Evolutionary conservation across 345 rosid genomes (phyloP).

Genomic region (Ceriops decandra): DNA sequence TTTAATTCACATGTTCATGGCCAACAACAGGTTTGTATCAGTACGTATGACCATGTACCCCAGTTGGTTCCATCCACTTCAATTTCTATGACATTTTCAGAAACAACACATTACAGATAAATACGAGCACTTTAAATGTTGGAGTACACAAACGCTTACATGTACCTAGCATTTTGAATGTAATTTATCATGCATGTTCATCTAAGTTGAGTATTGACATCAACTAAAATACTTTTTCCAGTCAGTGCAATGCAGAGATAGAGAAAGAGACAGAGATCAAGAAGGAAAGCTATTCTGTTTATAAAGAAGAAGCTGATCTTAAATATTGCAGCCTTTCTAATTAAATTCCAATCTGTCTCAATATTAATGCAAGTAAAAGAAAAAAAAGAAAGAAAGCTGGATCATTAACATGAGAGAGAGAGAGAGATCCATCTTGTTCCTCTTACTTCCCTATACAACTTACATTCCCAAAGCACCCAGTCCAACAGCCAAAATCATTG

Average conservation of each 20-base stretch:
- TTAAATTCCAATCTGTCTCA: slow-evolving; percentile 22
- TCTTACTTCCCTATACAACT: slow-evolving; percentile 25
- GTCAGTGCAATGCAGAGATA: neutral
- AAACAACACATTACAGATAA: neutral
- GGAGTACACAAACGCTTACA: no score
- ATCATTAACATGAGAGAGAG: neutral
- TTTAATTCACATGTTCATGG: slow-evolving; percentile 14
- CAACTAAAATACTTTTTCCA: neutral
- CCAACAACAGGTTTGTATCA: neutral
- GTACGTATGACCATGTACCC: neutral
- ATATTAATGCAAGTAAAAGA: slow-evolving; percentile 20
- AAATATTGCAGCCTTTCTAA: slow-evolving; percentile 1
- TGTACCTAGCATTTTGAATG: neutral
- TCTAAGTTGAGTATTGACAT: neutral
- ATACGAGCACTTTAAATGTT: no score
- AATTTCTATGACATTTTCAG: neutral
- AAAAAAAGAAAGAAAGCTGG: neutral
- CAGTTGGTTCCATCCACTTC: neutral
- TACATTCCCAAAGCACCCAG: slow-evolving; percentile 40
- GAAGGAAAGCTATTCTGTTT: neutral
- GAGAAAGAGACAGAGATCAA: neutral
- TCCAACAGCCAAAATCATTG: slow-evolving; percentile 21
- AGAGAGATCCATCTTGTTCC: slow-evolving; percentile 28
- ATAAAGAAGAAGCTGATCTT: slow-evolving; percentile 7
- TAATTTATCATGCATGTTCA: no score